A percentile compares a stretch with the other conserved stretches of the same genome.
These are phyloP conservation scores for Aristolochia fimbriata DNA, from an alignment of 164 flowering plant species.

Conservation along the genomic window DNA sequence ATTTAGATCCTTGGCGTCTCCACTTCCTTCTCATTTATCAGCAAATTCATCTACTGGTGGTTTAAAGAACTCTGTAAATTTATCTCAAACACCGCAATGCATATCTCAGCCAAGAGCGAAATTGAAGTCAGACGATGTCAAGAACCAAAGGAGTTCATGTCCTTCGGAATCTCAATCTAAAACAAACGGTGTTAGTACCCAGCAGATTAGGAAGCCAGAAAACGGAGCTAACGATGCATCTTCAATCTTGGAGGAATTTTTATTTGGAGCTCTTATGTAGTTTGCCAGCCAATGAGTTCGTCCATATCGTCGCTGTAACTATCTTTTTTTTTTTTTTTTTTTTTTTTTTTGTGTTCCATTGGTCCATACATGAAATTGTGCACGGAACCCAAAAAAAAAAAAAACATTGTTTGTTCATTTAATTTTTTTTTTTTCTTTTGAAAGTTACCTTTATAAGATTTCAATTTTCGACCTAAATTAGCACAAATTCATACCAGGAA, in stretches of 20 bases:
- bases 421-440: too few species aligned
- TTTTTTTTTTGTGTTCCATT: too few species aligned
- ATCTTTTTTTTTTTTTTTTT: too few species aligned
- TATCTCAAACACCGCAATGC: constrained; percentile 9
- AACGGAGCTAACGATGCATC: constrained; percentile 10
- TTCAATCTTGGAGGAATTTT: constrained; percentile 19
- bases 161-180: neutral
- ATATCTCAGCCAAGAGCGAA: constrained; percentile 1
- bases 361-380: too few species aligned
- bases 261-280: constrained; percentile 4
- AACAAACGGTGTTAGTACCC: neutral
- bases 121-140: constrained; percentile 30
- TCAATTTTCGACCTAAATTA: too few species aligned
- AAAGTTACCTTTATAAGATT: too few species aligned
- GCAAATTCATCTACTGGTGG: constrained; percentile 7
- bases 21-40: constrained; percentile 12
- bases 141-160: neutral
- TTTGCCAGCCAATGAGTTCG: too few species aligned
- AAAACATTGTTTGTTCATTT: too few species aligned
- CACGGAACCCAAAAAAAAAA: too few species aligned
- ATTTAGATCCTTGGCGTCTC: constrained; percentile 7
- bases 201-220: neutral
- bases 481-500: too few species aligned
- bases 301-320: too few species aligned
- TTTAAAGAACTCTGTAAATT: constrained; percentile 12